phyloP scores from a whole-genome alignment of 2,329 filamentous ascomycete genomes.

The Colletotrichum somersetense region DNA sequence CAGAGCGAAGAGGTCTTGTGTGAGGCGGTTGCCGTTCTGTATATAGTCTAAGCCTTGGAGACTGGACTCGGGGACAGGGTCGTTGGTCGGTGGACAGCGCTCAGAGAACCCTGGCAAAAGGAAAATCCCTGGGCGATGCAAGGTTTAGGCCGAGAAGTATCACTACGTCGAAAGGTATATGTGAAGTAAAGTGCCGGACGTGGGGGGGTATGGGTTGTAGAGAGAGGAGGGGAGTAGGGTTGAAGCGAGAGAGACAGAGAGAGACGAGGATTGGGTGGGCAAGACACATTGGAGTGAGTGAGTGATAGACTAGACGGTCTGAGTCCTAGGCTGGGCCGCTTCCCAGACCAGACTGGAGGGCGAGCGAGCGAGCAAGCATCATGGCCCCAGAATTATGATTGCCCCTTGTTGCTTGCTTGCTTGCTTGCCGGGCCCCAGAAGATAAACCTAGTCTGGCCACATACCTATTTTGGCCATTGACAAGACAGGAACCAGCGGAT shows the following conservation, averaged over 20 bases:
- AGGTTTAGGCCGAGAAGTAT: conserved; percentile 24
- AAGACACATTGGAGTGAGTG: conserved; percentile 3
- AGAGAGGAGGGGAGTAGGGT: background rate
- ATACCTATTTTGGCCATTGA: conserved; percentile 1
- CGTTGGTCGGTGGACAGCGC: conserved; percentile 20
- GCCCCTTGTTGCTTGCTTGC: conserved; percentile 23
- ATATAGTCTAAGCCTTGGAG: conserved; percentile 17
- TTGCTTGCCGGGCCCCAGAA: conserved; percentile 9
- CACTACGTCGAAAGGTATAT: conserved; percentile 27
- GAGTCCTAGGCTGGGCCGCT: background rate
- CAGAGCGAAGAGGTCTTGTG: conserved; percentile 1
- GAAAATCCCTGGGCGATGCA: conserved; percentile 25
- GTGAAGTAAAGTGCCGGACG: conserved; percentile 4
- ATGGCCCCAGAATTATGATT: conserved; percentile 16
- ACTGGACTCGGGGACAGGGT: background rate
- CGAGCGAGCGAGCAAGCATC: conserved; percentile 28
- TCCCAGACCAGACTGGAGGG: conserved; percentile 20
- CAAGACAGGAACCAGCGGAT: conserved; percentile 4
- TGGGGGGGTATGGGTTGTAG: background rate
- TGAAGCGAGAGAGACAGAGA: background rate
- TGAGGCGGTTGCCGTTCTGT: conserved; percentile 20
- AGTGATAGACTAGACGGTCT: background rate
- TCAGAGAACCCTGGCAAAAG: conserved; percentile 27
- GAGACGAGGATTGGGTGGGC: background rate
- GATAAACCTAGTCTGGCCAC: background rate